Evolutionary conservation across 805 yeast genomes (phyloP).

Genomic region (Ascoidea rubescens): DNA sequence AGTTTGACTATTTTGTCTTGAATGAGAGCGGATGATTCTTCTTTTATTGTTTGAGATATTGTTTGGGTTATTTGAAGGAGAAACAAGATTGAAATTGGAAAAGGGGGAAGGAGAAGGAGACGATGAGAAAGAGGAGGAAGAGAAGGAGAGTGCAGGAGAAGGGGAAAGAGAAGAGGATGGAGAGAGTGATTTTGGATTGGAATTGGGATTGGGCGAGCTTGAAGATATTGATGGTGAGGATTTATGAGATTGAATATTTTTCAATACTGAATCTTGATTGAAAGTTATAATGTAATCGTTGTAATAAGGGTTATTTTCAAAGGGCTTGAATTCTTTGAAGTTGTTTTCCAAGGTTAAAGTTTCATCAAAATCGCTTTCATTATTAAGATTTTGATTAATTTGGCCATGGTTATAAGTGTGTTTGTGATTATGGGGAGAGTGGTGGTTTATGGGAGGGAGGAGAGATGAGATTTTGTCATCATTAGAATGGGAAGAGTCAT

Average conservation of each 20-base stretch:
- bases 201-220: background rate
- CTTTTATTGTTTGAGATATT: no score
- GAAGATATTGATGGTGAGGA: background rate
- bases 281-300: no score
- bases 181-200: background rate
- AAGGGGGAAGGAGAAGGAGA: background rate
- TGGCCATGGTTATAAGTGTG: background rate
- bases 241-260: background rate
- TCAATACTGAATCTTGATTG: background rate
- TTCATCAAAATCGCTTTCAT: no score
- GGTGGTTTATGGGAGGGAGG: background rate
- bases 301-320: background rate
- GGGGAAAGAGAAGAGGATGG: no score
- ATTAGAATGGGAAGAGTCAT: no score
- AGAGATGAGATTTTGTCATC: background rate
- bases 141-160: no score
- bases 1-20: background rate
- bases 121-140: slow-evolving; percentile 1
- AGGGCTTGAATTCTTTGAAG: background rate
- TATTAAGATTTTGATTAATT: background rate
- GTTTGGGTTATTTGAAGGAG: no score
- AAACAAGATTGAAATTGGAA: background rate
- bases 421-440: background rate
- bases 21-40: no score
- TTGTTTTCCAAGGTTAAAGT: no score